Evolutionary conservation across 164 flowering plant genomes (phyloP), one percentile per base, ranked within the genome.

Genomic region (Cinnamomum chago): DNA sequence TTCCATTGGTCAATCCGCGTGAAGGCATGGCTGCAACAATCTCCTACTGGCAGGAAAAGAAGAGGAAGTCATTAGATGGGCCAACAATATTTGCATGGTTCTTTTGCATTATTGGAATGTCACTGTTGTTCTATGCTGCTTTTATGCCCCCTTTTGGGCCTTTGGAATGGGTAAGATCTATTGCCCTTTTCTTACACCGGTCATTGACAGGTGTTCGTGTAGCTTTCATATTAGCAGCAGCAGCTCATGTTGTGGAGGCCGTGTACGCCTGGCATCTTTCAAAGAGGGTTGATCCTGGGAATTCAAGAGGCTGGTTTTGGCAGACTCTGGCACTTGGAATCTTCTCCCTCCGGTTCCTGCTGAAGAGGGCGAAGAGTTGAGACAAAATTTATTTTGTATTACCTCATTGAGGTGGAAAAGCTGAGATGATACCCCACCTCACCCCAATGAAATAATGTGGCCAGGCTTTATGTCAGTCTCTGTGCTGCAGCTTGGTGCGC

Each of bases 11-110:
- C 69, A 91, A 82, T 80, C 88, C 97, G 17, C 81, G 71, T 14
- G 95, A 95, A 52, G 99, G 97, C 33, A 93, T 95, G 94, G 84
- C 94, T 23, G 80, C 86, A 58, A 95, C 98, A 35, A 89, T 93
- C 81, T 74, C 93, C 23, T 92, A 92, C 82, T 94, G 88, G 89
- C 86, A 91, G 79, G 91, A 91, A 62, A 86, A 80, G 82, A 88
- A 88, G 75, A 83, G 84, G 78, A 86, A 68, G 83, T 60, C 67
- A 62, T 60, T 95, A 50, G 97, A 93, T 78, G 97, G 99, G 1
- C 99, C 99, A 0, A 88, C 88, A 15, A 79, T 95, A 70, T 85
- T 75, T 33, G 60, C 80, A 7, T 95, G 99, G 99, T 67, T 91
- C n/a, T 84, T 85, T 72, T 71, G 71, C 70, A 65, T 90, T 23